Percentiles rank a stretch among this genome's conserved stretches.
Conservation (phyloP, 164 flowering plant species). For the Umbilicus rupestris region DNA sequence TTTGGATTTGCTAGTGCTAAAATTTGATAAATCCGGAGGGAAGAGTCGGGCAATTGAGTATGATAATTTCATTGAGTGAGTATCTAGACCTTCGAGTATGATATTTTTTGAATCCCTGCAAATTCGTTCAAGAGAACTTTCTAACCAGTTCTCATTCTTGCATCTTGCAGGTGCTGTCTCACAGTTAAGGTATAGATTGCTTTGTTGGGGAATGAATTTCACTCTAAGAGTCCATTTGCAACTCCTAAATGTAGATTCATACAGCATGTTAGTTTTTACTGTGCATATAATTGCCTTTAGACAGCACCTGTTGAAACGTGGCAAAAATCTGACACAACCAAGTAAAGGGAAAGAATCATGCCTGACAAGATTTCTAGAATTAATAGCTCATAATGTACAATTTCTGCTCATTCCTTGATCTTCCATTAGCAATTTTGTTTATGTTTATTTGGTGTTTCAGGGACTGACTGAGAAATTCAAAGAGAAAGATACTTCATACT, state of each 20-base stretch:
- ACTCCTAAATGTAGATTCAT: too few relatives aligned
- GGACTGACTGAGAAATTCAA: constrained; percentile 6
- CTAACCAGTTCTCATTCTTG: neutral
- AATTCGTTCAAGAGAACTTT: neutral
- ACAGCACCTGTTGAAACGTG: too few relatives aligned
- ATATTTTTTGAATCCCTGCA: neutral
- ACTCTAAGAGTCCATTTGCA: neutral
- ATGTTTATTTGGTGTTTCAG: neutral
- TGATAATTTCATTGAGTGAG: constrained; percentile 67
- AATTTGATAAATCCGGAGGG: constrained; percentile 68
- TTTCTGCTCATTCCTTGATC: neutral
- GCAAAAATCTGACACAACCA: neutral
- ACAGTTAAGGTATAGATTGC: constrained; percentile 47
- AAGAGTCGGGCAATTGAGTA: constrained; percentile 63
- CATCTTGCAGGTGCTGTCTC: constrained; percentile 38
- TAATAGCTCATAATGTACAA: neutral
- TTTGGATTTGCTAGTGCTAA: constrained; percentile 65
- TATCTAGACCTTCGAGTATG: neutral
- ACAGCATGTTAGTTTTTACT: too few relatives aligned
- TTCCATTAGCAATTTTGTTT: neutral
- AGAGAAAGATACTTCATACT: neutral
- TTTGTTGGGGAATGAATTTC: too few relatives aligned
- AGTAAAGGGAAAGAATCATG: neutral
- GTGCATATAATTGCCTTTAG: too few relatives aligned
- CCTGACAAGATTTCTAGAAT: neutral